Evolutionary conservation across 768 basidiomycete genomes (phyloP), one percentile per base, ranked within the genome.

Genomic region (Hericium alpestre): DNA sequence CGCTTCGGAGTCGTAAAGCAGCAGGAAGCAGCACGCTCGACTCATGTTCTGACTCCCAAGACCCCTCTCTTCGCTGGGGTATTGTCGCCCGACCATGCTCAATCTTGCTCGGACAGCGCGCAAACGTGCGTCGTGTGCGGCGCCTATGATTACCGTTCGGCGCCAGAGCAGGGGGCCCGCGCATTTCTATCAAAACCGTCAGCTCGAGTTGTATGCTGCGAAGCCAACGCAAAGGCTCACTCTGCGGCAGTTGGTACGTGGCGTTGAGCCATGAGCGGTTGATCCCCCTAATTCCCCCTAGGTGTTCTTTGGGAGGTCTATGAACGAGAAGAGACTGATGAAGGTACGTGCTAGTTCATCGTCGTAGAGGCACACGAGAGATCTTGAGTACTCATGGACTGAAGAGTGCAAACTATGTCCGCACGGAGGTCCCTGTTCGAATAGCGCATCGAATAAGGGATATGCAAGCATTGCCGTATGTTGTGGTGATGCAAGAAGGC

Each of bases 391-490:
- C 32, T 39, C 20, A 11, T 25, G 27, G 7, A n/a, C 9, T 49
- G 22, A 53, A 93, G 90, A 90, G 87, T 61, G 91, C 89, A 54
- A 93, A 93, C 67, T 91, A 93, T 70, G 90, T 95, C 46, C 83
- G 91, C 53, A 88, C 87, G 4, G 92, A 95, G 65, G 72, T 95
- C 6, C 92, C 93, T 10, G 83, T 92, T 13, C 82, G 92, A 39
- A 87, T 93, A 64, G 86, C 91, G 4, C 92, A 94, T 68, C 80
- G 93, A 50, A 71, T 94, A 58, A 82, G 89, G 56, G 93, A 95
- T 65, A 75, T 95, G 63, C 93, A 95, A 71, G 75, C 82, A 1
- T 74, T 95, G 50, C 92, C 93, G 4, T 93, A 88, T 65, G 80
- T 87, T 20, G 90, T 92, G 8, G 90, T 93, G 27, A 90, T 86